Conservation (phyloP, 2,329 filamentous ascomycete genomes). For the Emergomyces africanus region DNA sequence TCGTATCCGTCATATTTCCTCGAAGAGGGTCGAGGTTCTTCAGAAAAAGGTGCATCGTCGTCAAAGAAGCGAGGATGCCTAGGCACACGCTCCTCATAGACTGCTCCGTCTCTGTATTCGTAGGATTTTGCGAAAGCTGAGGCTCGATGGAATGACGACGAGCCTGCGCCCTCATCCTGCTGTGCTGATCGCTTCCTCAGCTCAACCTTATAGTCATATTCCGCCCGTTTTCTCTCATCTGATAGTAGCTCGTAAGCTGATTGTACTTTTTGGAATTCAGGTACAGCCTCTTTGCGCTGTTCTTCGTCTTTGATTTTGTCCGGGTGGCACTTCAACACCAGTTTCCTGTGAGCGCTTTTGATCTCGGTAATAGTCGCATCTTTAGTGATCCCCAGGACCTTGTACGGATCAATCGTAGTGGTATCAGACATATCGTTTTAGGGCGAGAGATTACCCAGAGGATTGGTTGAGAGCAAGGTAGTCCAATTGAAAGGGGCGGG, state of each 20-base stretch:
- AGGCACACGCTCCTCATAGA: conserved; percentile 33
- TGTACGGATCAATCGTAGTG: conserved; percentile 56
- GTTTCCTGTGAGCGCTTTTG: conserved; percentile 68
- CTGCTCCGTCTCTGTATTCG: conserved; percentile 29
- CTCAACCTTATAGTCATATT: conserved; percentile 66
- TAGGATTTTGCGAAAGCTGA: conserved; percentile 17
- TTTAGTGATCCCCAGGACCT: conserved; percentile 57
- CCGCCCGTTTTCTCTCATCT: conserved; percentile 56
- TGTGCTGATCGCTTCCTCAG: conserved; percentile 45
- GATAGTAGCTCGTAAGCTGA: conserved; percentile 84
- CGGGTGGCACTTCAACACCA: conserved; percentile 78
- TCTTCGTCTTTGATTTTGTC: conserved; percentile 76
- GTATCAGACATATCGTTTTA: not conserved
- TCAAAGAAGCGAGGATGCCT: conserved; percentile 24
- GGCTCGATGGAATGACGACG: conserved; percentile 13
- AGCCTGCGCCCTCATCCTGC: conserved; percentile 25
- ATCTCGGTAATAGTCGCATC: conserved; percentile 60
- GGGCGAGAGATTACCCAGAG: not conserved
- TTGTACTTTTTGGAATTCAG: conserved; percentile 86
- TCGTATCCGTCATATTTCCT: conserved; percentile 29
- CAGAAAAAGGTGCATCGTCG: conserved; percentile 24
- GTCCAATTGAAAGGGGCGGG: not conserved
- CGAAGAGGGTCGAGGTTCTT: conserved; percentile 25
- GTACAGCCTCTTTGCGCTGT: conserved; percentile 63
- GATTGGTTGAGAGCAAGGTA: conserved; percentile 22